Base-by-base conservation (phyloP, 257 asterid species). In the Salvia hispanica region DNA sequence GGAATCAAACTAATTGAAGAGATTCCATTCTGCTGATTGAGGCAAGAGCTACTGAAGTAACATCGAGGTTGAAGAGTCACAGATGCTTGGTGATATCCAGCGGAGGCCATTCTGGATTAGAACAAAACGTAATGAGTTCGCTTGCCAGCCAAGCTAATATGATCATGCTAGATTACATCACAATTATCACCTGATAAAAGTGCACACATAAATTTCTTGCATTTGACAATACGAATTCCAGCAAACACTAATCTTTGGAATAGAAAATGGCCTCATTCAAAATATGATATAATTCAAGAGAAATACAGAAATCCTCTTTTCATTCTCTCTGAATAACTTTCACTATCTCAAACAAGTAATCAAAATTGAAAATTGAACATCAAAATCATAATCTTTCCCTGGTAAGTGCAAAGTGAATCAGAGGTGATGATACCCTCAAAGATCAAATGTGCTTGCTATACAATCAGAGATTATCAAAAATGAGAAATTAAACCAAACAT, bases 21-120 rank as follows among this genome's bases (percentile, higher is more conserved):
- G 71, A 58, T 75, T 13, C 86, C 79, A 70, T 64, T 79, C 39
- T 82, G 96, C 51, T 77, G 92, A 60, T 66, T 77, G 62, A 72
- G 71, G 66, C 79, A 75, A 37, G 83, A 75, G 73, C 64, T 68
- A 65, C 74, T 68, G 53, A 77, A 69, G 72, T 46, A 77, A 42
- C 81, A 76, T 46, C 63, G 74, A 56, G 91, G 76, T 33, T 80
- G 89, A 75, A 86, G 83, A 64, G 86, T 58, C 58, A 81, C 84
- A 45, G 85, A 33, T 42, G 88, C 80, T 76, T 84, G 97, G 77
- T 88, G 83, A 77, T 78, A 81, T 33, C 83, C 74, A 2, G 77
- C 64, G 9, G 86, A 77, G 18, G 96, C 88, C 98, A 93, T 93
- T 77, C 92, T 89, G 79, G 42, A 70, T 21, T 21, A 3, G 55